These are phyloP conservation scores for Eutypella sp. DNA, from an alignment of 2,329 filamentous ascomycete species.

Conservation along the genomic window DNA sequence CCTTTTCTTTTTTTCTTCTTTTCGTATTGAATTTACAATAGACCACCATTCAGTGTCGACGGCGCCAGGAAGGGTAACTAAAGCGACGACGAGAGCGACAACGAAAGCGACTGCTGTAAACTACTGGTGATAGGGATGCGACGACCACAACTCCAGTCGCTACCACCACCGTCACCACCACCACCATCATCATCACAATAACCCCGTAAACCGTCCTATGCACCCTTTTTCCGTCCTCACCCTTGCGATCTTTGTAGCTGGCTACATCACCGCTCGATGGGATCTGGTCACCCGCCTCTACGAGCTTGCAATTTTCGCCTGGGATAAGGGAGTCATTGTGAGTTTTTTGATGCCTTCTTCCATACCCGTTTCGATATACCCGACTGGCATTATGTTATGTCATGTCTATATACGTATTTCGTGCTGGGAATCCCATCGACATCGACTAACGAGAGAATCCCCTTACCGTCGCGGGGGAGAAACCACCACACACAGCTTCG, in stretches of 20 bases:
- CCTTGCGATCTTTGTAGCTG: conserved; percentile 97
- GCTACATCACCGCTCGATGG: conserved; percentile 99
- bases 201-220: conserved; percentile 59
- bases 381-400: too few species aligned
- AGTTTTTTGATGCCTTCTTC: conserved; percentile 28
- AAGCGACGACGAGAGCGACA: not conserved
- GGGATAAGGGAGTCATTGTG: conserved; percentile 97
- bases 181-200: not conserved
- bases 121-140: not conserved
- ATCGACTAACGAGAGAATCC: too few species aligned
- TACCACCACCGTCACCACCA: too few species aligned
- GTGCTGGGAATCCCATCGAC: too few species aligned
- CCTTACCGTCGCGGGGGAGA: too few species aligned
- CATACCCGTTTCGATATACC: not conserved
- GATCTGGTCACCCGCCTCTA: conserved; percentile 94
- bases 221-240: conserved; percentile 96
- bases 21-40: too few species aligned
- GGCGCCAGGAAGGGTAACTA: not conserved
- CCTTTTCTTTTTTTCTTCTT: too few species aligned
- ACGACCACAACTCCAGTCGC: too few species aligned
- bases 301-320: conserved; percentile 95
- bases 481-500: conserved; percentile 60
- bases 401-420: not conserved
- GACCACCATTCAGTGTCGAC: not conserved
- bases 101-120: not conserved